These are phyloP conservation scores for Aurantiochytrium sp. DNA, from an alignment of 108 stramenopile species.

Conservation along the genomic window DNA sequence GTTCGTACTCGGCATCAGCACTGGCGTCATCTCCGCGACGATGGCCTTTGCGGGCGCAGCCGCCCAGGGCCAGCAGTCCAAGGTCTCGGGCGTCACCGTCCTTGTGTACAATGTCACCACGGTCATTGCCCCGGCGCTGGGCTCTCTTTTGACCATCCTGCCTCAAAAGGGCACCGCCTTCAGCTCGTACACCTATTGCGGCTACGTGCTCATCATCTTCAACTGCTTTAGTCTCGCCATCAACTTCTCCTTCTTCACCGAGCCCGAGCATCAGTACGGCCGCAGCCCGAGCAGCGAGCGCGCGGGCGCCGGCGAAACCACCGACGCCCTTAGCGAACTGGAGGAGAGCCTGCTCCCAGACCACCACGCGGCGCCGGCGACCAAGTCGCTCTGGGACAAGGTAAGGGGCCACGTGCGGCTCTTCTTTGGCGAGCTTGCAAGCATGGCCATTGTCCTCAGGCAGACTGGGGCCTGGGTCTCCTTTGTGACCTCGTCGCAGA, in stretches of 20 bases:
- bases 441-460: background rate
- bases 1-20: background rate
- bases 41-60: background rate
- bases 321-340: too few relatives aligned
- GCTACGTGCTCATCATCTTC: background rate
- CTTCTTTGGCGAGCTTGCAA: background rate
- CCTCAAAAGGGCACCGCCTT: background rate
- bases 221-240: background rate
- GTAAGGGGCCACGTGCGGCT: background rate
- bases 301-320: too few relatives aligned
- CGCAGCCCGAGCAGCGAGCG: too few relatives aligned
- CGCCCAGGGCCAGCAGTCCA: background rate
- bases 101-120: background rate
- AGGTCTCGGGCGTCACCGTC: background rate
- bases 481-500: background rate
- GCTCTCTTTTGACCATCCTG: background rate
- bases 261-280: background rate
- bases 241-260: background rate
- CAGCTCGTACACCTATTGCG: background rate
- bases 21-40: background rate
- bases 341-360: background rate
- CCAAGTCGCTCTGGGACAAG: background rate
- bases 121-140: background rate
- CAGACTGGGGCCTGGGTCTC: background rate
- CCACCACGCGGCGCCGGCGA: too few relatives aligned